Evolutionary conservation across 2,329 filamentous ascomycete genomes (phyloP).

Genomic region (Cadophora sp.): DNA sequence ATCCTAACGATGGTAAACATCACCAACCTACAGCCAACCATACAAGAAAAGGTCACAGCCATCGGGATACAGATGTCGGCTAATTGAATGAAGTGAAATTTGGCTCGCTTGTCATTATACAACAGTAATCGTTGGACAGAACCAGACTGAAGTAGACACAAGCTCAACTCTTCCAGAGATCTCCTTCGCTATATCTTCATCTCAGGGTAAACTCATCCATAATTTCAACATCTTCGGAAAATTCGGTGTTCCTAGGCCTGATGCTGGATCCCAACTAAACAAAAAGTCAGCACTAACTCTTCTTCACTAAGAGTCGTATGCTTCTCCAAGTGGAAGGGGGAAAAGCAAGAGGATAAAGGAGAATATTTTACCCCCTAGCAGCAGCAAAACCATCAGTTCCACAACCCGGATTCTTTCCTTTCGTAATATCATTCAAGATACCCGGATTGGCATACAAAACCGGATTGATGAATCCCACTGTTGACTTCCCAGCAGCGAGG

Average conservation of each 20-base stretch:
- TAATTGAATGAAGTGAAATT: too few species aligned
- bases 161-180: neutral
- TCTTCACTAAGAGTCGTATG: neutral
- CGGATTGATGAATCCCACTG: slow-evolving; percentile 52
- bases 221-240: slow-evolving; percentile 26
- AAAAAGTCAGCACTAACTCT: neutral
- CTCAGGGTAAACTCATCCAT: slow-evolving; percentile 24
- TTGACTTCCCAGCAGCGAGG: slow-evolving; percentile 55
- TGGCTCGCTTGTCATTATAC: too few species aligned
- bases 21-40: too few species aligned
- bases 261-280: slow-evolving; percentile 40
- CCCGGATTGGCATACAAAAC: slow-evolving; percentile 46
- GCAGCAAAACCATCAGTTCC: slow-evolving; percentile 41
- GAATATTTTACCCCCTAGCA: slow-evolving; percentile 44
- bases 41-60: too few species aligned
- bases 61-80: too few species aligned
- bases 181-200: neutral
- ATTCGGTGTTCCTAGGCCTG: slow-evolving; percentile 45
- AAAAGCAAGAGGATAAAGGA: neutral
- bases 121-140: too few species aligned
- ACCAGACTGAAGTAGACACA: neutral
- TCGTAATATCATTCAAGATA: slow-evolving; percentile 45
- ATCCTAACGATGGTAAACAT: too few species aligned
- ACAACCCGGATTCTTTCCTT: slow-evolving; percentile 49
- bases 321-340: too few species aligned